Percentiles rank a stretch among this genome's conserved stretches.
These are phyloP conservation scores for Gilbertella persicaria DNA, from an alignment of 371 early-diverging fungal genomes.

Conservation along the genomic window DNA sequence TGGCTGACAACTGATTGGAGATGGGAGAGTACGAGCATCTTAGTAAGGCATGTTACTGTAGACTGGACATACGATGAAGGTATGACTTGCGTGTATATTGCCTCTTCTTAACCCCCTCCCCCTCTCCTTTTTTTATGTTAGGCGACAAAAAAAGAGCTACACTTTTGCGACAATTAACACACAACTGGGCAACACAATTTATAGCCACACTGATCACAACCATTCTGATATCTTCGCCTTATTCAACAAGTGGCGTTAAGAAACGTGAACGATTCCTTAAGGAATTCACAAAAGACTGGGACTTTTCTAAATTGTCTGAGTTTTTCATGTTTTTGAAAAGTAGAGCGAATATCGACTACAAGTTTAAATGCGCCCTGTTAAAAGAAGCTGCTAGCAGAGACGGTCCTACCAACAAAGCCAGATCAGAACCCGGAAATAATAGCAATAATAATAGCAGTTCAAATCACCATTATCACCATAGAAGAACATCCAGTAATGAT, in stretches of 20 bases:
- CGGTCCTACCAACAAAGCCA: neutral
- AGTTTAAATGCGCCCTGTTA: conserved; percentile 74
- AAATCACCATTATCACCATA: conserved; percentile 27
- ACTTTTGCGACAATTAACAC: conserved; percentile 55
- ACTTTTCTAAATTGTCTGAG: conserved; percentile 76
- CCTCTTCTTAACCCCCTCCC: neutral
- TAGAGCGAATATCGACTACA: conserved; percentile 70
- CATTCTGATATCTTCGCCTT: conserved; percentile 42
- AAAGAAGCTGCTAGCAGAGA: conserved; percentile 65
- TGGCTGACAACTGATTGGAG: conserved; percentile 75
- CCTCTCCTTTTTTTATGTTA: conserved; percentile 15
- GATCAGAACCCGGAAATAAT: no score
- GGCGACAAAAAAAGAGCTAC: conserved; percentile 59
- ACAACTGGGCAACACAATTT: conserved; percentile 65
- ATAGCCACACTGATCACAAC: conserved; percentile 53
- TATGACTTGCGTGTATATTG: conserved; percentile 3
- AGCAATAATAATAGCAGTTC: no score
- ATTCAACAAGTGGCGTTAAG: conserved; percentile 26
- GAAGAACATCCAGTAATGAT: conserved; percentile 46
- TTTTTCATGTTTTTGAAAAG: conserved; percentile 74
- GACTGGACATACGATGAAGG: conserved; percentile 60
- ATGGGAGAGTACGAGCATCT: conserved; percentile 62
- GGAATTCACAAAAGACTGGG: conserved; percentile 73
- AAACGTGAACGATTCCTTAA: conserved; percentile 67
- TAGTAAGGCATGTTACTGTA: conserved; percentile 66